Evolutionary conservation across 441 rosid species (phyloP), one percentile per base, ranked within the genome.

Genomic region (Populus hybrid): DNA sequence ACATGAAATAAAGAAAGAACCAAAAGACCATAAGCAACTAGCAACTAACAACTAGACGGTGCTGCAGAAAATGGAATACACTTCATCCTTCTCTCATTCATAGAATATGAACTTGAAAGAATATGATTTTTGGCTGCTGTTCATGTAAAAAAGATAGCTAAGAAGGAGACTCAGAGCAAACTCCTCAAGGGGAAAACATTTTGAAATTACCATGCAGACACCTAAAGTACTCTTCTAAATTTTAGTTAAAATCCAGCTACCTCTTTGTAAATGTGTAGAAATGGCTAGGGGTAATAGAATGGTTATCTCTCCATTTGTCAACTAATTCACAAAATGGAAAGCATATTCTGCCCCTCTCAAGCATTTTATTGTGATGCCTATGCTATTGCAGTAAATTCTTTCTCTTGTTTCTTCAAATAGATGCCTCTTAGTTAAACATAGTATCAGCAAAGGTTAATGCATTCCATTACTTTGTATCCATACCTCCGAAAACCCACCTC

Each of bases 391-490:
- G 21, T 16, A 18, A 8, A 16, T 8, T 53, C 7, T 53, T 53
- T 53, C 61, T 53, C n/a, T 53, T 16, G n/a, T 53, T 53, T 14
- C 61, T 16, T 16, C 61, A 18, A 14, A 53, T 16, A 53, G 61
- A 53, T 18, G 61, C 61, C 21, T 5, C 21, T 53, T 53, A 18
- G n/a, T 53, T 53, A 53, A 53, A 53, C 61, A 16, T 1, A 53
- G n/a, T 1, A 16, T 53, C n/a, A 5, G 61, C 7, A 53, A 14
- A 53, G n/a, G 61, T 53, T 53, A 5, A 30, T 30, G 32, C 32
- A 32, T 34, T 73, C 75, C 26, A 73, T 34, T 59, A 61, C n/a
- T 30, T 53, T 18, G 11, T 30, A 57, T 59, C 67, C 68, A 73
- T 6, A 73, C 36, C 26, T 4, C 21, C 50, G 19, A 32, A 59